A percentile compares a stretch with the other conserved stretches of the same genome.
Evolutionary conservation across 148 eudicot species (phyloP).

Genomic region (Talinum fruticosum): DNA sequence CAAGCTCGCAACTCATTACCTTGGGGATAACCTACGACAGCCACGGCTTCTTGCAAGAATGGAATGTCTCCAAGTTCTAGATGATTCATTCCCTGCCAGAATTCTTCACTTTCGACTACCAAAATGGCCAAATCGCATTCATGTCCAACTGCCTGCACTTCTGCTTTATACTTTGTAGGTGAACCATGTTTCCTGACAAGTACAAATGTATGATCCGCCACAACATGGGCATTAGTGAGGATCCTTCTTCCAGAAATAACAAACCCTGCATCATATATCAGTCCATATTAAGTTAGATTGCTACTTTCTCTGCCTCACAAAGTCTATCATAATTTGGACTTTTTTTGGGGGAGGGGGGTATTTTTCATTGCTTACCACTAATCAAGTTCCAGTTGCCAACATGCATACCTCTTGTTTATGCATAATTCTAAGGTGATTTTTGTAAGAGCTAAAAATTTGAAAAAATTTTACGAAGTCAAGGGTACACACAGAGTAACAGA

Average conservation of each 20-base stretch:
- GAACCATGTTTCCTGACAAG: slow-evolving; percentile 96
- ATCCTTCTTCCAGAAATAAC: slow-evolving; percentile 83
- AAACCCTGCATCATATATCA: slow-evolving; percentile 50
- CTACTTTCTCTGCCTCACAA: not conserved
- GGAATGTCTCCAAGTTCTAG: slow-evolving; percentile 90
- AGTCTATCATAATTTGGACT: not conserved
- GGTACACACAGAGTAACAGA: not conserved
- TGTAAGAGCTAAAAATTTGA: not conserved
- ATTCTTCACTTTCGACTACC: slow-evolving; percentile 74
- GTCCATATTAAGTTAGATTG: not conserved
- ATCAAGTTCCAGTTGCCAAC: not conserved
- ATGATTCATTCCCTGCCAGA: slow-evolving; percentile 87
- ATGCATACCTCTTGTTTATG: not conserved
- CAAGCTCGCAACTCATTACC: slow-evolving; percentile 35
- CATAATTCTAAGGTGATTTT: not conserved
- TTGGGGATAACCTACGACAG: slow-evolving; percentile 98
- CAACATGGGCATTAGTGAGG: slow-evolving; percentile 93
- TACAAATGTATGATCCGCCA: slow-evolving; percentile 94
- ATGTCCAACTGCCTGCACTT: slow-evolving; percentile 89
- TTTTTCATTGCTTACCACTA: not conserved
- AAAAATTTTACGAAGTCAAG: not conserved
- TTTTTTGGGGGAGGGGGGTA: not conserved
- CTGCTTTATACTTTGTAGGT: slow-evolving; percentile 87
- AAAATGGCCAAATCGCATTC: slow-evolving; percentile 96
- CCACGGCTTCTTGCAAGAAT: slow-evolving; percentile 89